Evolutionary conservation across 192 early-diverging fungal genomes (phyloP).

Genomic region (Allomyces macrogynus): DNA sequence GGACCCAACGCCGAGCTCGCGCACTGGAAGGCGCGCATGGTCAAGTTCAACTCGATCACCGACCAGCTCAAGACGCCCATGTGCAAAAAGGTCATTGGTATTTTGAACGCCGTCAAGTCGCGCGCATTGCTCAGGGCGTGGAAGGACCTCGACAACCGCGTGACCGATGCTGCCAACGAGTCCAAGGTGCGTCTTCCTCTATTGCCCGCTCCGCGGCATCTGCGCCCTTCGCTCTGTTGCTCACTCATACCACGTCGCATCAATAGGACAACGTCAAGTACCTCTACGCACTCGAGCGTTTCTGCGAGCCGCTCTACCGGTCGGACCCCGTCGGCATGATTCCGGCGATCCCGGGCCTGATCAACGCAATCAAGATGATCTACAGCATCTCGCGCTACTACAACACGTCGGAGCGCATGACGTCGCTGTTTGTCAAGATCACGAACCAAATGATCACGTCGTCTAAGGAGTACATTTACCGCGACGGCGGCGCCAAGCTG

Average conservation of each 20-base stretch:
- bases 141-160: constrained; percentile 42
- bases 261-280: constrained; percentile 42
- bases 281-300: constrained; percentile 41
- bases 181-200: constrained; percentile 18
- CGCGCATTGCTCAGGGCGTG: constrained; percentile 31
- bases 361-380: constrained; percentile 50
- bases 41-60: constrained; percentile 45
- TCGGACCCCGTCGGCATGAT: constrained; percentile 39
- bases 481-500: constrained; percentile 33
- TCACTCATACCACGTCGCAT: not conserved
- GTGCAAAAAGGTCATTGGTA: constrained; percentile 47
- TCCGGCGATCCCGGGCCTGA: constrained; percentile 41
- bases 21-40: constrained; percentile 48
- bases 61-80: constrained; percentile 34
- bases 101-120: constrained; percentile 36
- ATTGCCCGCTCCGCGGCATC: no score
- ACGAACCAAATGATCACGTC: constrained; percentile 50
- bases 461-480: constrained; percentile 43
- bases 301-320: constrained; percentile 40
- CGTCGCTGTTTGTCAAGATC: constrained; percentile 42
- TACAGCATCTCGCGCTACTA: constrained; percentile 46
- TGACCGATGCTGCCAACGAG: constrained; percentile 49
- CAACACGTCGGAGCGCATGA: constrained; percentile 47
- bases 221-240: not conserved
- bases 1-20: constrained; percentile 47